These are phyloP conservation scores for Radiomyces spectabilis DNA, from an alignment of 192 early-diverging fungal species.

Conservation along the genomic window DNA sequence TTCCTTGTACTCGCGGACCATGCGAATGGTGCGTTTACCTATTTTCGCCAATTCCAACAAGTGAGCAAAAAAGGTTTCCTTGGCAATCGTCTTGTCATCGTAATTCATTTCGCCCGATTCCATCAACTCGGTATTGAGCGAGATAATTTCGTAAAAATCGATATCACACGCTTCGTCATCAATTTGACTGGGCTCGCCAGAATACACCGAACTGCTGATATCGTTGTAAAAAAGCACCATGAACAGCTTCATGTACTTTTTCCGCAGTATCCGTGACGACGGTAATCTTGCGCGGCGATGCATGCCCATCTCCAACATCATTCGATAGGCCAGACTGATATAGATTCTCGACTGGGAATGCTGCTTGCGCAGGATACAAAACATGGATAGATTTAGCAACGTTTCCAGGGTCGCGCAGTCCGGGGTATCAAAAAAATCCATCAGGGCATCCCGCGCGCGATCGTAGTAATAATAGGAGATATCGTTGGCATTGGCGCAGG, in stretches of 20 bases:
- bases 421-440: conserved; percentile 28
- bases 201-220: conserved; percentile 6
- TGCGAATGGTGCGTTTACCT: conserved; percentile 5
- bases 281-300: conserved; percentile 4
- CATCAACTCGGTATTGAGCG: conserved; percentile 2
- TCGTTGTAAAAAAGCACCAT: conserved; percentile 32
- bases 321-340: conserved; percentile 24
- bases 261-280: no score
- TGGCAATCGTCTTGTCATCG: conserved; percentile 15
- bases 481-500: conserved; percentile 13
- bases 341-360: conserved; percentile 29
- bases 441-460: conserved; percentile 16
- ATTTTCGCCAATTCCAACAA: conserved; percentile 15
- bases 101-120: not conserved
- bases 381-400: conserved; percentile 23
- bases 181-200: conserved; percentile 12
- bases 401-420: conserved; percentile 27
- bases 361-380: conserved; percentile 21
- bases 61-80: conserved; percentile 23
- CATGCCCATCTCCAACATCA: conserved; percentile 27
- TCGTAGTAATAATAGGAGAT: conserved; percentile 21
- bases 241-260: conserved; percentile 18
- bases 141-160: conserved; percentile 25
- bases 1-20: not conserved
- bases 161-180: conserved; percentile 19